These are phyloP conservation scores for Penicillium samsonianum DNA, from an alignment of 495 filamentous ascomycete species.

Conservation along the genomic window DNA sequence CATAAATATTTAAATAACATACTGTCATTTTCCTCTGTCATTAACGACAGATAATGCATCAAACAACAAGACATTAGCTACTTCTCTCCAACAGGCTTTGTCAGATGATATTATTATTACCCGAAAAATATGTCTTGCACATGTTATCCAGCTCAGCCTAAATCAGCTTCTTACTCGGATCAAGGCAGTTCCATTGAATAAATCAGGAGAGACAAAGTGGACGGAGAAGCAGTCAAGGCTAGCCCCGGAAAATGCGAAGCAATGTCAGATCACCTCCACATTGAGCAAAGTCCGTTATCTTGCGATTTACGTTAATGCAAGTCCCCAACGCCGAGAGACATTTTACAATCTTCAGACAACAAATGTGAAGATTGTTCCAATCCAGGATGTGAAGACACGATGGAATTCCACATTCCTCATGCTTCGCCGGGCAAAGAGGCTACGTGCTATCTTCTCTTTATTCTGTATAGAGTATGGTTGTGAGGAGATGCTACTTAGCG, in stretches of 20 bases:
- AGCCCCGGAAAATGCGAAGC: too few relatives aligned
- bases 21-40: too few relatives aligned
- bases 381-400: conserved; percentile 4
- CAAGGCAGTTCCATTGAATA: not conserved
- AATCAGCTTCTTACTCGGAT: conserved; percentile 4
- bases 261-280: not conserved
- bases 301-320: not conserved
- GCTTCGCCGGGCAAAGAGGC: not conserved
- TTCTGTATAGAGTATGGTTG: conserved; percentile 3
- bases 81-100: not conserved
- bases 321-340: not conserved
- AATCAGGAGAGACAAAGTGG: not conserved
- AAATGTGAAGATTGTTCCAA: not conserved
- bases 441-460: conserved; percentile 14
- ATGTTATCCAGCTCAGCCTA: conserved; percentile 3
- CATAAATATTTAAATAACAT: too few relatives aligned
- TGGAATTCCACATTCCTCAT: conserved; percentile 9
- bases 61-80: too few relatives aligned
- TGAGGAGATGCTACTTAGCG: conserved; percentile 1
- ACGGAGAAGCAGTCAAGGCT: too few relatives aligned
- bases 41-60: too few relatives aligned
- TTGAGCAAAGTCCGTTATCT: not conserved
- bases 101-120: not conserved
- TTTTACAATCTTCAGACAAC: not conserved
- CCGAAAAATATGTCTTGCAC: not conserved